Percentiles rank a stretch among this genome's conserved stretches.
Conservation (phyloP, 352 stramenopile species). For the Aphanomyces stellatus region DNA sequence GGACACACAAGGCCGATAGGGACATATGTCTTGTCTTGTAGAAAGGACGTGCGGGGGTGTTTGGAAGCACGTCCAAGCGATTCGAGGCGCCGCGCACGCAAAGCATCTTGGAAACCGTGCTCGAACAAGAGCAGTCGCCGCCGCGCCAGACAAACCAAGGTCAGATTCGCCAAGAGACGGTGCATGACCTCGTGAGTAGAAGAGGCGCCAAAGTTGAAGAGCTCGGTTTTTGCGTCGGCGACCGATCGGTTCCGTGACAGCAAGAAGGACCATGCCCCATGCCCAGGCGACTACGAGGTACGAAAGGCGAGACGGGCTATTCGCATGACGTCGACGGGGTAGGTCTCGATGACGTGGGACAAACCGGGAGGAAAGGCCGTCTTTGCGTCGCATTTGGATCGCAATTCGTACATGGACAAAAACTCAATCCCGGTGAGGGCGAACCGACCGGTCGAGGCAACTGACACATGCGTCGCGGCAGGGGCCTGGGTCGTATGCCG, state of each 20-base stretch:
- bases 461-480: too few relatives aligned
- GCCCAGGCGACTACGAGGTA: slow-evolving; percentile 68
- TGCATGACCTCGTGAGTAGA: neutral
- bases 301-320: neutral
- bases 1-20: neutral
- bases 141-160: neutral
- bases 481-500: slow-evolving; percentile 53
- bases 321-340: neutral
- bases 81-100: slow-evolving; percentile 37
- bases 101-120: neutral
- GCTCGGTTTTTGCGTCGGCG: slow-evolving; percentile 56
- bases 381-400: slow-evolving; percentile 61
- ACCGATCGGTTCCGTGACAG: slow-evolving; percentile 39
- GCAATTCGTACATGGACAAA: slow-evolving; percentile 33
- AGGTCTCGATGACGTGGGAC: slow-evolving; percentile 62
- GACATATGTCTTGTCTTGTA: slow-evolving; percentile 20
- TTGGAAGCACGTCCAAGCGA: slow-evolving; percentile 64
- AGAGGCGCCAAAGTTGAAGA: slow-evolving; percentile 27
- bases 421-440: slow-evolving; percentile 55
- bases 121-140: neutral
- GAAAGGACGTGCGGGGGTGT: slow-evolving; percentile 56
- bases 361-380: slow-evolving; percentile 42
- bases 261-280: slow-evolving; percentile 30
- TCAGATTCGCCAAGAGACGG: neutral
- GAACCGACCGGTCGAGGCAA: too few relatives aligned